These are phyloP conservation scores for Fusarium verrucosum DNA, from an alignment of 2,329 filamentous ascomycete genomes.

Conservation along the genomic window DNA sequence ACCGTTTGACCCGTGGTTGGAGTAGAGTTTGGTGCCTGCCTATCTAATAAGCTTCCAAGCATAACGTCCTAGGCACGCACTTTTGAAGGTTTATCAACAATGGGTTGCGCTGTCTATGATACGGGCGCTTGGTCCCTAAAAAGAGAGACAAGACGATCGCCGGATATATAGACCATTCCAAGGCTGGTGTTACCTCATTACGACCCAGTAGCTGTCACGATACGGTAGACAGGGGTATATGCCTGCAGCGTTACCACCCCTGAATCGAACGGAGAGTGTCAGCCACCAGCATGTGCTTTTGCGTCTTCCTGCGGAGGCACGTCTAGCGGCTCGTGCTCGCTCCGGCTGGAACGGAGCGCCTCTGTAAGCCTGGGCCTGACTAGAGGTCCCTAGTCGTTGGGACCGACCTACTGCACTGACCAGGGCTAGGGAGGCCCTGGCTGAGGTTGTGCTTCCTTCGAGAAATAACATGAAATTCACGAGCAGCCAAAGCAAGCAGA, in stretches of 20 bases:
- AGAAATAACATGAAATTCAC: conserved; percentile 16
- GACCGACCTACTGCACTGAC: no score
- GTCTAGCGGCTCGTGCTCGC: conserved; percentile 18
- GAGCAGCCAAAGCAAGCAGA: conserved; percentile 12
- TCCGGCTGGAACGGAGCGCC: conserved; percentile 23
- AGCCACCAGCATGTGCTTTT: conserved; percentile 28
- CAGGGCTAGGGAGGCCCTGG: conserved; percentile 14
- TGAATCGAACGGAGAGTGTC: conserved; percentile 24
- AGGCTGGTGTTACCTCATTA: conserved; percentile 2
- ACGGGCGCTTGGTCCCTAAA: conserved; percentile 11
- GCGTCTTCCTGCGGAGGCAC: not conserved
- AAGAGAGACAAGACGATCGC: conserved; percentile 19
- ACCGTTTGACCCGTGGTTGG: not conserved
- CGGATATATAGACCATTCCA: conserved; percentile 12
- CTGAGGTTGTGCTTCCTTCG: conserved; percentile 10
- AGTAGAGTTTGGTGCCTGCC: conserved; percentile 11
- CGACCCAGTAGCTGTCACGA: conserved; percentile 24
- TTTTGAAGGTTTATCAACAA: not conserved
- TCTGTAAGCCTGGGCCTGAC: conserved; percentile 17
- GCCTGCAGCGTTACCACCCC: conserved; percentile 24
- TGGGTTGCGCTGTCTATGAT: conserved; percentile 15
- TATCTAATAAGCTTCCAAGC: conserved; percentile 33
- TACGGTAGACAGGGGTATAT: not conserved
- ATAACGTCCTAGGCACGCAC: not conserved
- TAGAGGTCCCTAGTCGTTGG: conserved; percentile 1